phyloP scores from a whole-genome alignment of 805 yeast species.

The Starmerella cellae region DNA sequence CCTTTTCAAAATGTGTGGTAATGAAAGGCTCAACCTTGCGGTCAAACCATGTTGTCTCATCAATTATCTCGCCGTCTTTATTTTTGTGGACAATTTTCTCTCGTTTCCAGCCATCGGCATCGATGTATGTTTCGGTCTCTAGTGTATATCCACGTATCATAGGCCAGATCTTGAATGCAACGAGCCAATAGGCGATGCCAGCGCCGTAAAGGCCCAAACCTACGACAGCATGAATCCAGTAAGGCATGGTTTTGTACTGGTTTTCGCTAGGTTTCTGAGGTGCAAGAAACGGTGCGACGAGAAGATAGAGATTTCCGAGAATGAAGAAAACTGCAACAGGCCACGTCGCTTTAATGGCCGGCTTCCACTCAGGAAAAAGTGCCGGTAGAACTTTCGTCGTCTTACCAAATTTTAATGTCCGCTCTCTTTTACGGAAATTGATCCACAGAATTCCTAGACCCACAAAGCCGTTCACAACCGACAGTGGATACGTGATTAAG shows the following conservation, averaged over 20 bases:
- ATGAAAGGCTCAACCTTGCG: not conserved
- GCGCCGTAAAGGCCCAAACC: conserved; percentile 64
- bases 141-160: conserved; percentile 23
- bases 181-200: conserved; percentile 44
- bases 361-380: conserved; percentile 40
- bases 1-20: not conserved
- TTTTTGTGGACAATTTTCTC: not conserved
- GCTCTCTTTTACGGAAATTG: conserved; percentile 28
- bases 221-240: conserved; percentile 70
- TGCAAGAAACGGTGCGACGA: conserved; percentile 68
- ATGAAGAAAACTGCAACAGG: conserved; percentile 47
- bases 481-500: conserved; percentile 68
- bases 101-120: conserved; percentile 12
- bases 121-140: conserved; percentile 9
- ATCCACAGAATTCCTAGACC: conserved; percentile 50
- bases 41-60: not conserved
- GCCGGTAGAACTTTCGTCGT: not conserved
- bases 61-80: not conserved
- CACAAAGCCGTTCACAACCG: conserved; percentile 56
- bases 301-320: conserved; percentile 50
- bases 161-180: conserved; percentile 52
- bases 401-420: not conserved
- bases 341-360: conserved; percentile 36
- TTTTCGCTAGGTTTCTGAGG: conserved; percentile 38
- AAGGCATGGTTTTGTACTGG: conserved; percentile 59